These are phyloP conservation scores for Agrostemma githago DNA, from an alignment of 148 eudicot genomes.

Conservation along the genomic window DNA sequence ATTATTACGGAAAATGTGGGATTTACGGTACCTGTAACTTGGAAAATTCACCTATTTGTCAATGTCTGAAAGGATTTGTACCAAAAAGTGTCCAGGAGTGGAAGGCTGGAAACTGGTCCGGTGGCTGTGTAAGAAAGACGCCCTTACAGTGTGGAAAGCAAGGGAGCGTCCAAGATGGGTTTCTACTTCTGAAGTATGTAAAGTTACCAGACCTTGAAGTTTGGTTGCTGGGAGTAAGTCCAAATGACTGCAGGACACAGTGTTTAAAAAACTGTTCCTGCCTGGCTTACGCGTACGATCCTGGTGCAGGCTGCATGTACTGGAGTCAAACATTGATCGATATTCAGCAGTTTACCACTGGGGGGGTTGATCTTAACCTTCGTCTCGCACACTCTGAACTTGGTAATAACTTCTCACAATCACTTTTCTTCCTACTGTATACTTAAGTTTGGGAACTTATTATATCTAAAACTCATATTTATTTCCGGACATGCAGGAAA, in stretches of 20 bases:
- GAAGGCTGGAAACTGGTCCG: slow-evolving; percentile 41
- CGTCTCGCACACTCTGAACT: slow-evolving; percentile 8
- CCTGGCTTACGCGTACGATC: slow-evolving; percentile 18
- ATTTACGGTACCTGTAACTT: slow-evolving; percentile 53
- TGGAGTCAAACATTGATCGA: slow-evolving; percentile 14
- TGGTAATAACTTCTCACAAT: background rate
- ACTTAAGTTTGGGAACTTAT: too few relatives aligned
- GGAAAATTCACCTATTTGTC: slow-evolving; percentile 34
- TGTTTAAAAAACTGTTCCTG: slow-evolving; percentile 25
- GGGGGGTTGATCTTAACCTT: slow-evolving; percentile 11
- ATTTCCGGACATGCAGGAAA: slow-evolving; percentile 4
- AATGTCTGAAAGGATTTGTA: slow-evolving; percentile 46
- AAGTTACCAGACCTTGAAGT: slow-evolving; percentile 32
- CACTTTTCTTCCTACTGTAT: background rate
- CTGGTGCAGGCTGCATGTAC: slow-evolving; percentile 15
- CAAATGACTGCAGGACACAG: slow-evolving; percentile 27
- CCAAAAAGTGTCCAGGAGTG: slow-evolving; percentile 42
- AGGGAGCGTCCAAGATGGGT: slow-evolving; percentile 33
- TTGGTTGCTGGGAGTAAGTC: background rate
- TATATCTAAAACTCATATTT: background rate
- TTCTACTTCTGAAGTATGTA: slow-evolving; percentile 24
- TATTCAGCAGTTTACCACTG: slow-evolving; percentile 5
- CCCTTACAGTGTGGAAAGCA: slow-evolving; percentile 31
- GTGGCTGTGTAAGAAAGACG: slow-evolving; percentile 46
- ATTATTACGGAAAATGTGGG: slow-evolving; percentile 51